Conservation (phyloP, 495 filamentous ascomycete genomes). For the Penicillium taxi region DNA sequence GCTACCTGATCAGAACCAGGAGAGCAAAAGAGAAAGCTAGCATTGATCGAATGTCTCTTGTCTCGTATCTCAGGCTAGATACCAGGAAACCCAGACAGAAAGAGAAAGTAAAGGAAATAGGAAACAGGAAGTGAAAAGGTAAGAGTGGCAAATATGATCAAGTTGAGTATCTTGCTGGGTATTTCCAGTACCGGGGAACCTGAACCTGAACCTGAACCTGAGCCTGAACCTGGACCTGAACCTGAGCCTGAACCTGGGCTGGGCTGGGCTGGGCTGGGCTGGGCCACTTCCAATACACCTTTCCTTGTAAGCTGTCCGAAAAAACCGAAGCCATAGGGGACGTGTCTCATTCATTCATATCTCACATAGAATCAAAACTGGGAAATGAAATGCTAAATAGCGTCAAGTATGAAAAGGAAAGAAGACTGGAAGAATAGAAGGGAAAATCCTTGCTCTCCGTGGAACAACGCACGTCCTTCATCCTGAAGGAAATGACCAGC, state of each 20-base stretch:
- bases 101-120: constrained; percentile 2
- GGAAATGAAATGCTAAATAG: constrained; percentile 6
- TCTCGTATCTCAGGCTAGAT: constrained; percentile 14
- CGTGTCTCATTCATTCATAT: no score
- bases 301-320: no score
- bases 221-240: no score
- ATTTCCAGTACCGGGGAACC: no score
- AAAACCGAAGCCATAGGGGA: no score
- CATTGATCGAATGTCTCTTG: constrained; percentile 7
- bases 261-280: no score
- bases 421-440: neutral
- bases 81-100: constrained; percentile 1
- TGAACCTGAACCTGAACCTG: no score
- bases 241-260: no score
- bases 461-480: no score
- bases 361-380: neutral
- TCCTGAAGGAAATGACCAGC: constrained; percentile 28
- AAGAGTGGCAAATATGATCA: neutral
- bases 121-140: constrained; percentile 1
- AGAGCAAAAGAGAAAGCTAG: constrained; percentile 5
- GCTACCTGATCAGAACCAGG: constrained; percentile 8
- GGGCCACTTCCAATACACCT: no score
- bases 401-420: constrained; percentile 4
- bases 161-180: no score
- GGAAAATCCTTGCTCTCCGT: neutral